Base-by-base conservation (phyloP, 106 monocot genomes). In the Dendrobium officinale region DNA sequence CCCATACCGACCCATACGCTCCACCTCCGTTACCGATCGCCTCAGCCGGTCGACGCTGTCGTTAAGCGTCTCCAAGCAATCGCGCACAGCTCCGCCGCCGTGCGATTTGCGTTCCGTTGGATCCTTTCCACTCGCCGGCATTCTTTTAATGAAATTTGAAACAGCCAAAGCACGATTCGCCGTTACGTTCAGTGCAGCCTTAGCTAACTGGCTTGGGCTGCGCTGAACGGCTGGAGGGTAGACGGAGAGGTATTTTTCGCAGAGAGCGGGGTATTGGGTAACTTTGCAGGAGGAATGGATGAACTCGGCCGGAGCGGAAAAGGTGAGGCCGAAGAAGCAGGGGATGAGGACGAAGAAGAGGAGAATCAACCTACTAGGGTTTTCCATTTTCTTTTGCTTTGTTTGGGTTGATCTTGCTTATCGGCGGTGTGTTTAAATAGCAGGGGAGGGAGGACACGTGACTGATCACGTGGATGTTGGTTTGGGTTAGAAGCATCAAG, bases 201-300 rank as follows among this genome's bases (percentile, higher is more conserved):
- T 76, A 29, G 90, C 90, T 33, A 87, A 85, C 81, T 81, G 79
- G 20, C 83, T 83, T 5, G 78, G 85, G 85, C 81, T 88, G 40
- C 66, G 82, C 45, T 55, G 78, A 56, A 88, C 77, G n/a, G 85
- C 8, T 2, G 85, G 80, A 16, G 82, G 75, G 77, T 77, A 78
- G 24, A 51, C 61, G 45, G 47, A 15, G 18, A 88, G 83, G 59
- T 29, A 82, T 10, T 77, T 66, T 79, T 81, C 78, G 82, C 88
- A 88, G 17, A 82, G 74, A 19, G 29, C 26, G 11, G 88, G 88
- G 77, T 88, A 88, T 22, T 43, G 64, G 22, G 88, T 88, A 37
- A 10, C 68, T 9, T 49, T 67, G 85, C 88, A 88, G 20, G 85
- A 79, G 4, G 81, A n/a, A 40, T 75, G 82, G 15, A 88, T 77